Evolutionary conservation across 2,329 filamentous ascomycete species (phyloP).

Genomic region (Aureobasidium sp.): DNA sequence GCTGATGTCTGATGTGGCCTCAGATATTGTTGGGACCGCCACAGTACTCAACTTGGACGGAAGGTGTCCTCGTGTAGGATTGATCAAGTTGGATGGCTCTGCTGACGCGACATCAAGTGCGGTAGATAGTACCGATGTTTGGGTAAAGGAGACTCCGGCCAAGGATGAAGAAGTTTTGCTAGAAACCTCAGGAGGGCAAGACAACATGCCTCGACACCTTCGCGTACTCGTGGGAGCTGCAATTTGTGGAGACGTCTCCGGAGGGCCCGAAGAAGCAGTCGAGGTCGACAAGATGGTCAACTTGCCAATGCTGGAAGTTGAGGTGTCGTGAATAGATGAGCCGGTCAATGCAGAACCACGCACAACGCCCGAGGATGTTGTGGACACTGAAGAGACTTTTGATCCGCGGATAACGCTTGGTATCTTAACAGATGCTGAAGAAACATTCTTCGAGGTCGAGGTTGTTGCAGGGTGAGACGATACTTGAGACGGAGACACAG

Average conservation of each 20-base stretch:
- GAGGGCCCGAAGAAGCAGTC: background rate
- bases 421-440: background rate
- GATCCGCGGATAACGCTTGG: background rate
- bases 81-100: background rate
- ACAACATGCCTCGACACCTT: background rate
- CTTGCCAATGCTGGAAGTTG: background rate
- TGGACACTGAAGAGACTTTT: background rate
- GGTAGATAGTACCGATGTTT: background rate
- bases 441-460: background rate
- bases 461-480: background rate
- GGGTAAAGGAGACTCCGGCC: background rate
- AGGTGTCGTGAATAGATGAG: background rate
- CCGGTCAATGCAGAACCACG: background rate
- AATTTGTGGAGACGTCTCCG: background rate
- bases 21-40: background rate
- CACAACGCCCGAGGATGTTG: no score
- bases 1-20: no score
- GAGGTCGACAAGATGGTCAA: background rate
- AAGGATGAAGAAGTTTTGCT: no score
- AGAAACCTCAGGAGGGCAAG: background rate
- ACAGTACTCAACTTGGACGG: background rate
- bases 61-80: background rate
- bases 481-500: background rate
- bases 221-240: background rate
- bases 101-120: background rate